Percentiles rank a stretch among this genome's conserved stretches.
Conservation (phyloP, 2,329 filamentous ascomycete genomes). For the Exophiala lecanii-corni region DNA sequence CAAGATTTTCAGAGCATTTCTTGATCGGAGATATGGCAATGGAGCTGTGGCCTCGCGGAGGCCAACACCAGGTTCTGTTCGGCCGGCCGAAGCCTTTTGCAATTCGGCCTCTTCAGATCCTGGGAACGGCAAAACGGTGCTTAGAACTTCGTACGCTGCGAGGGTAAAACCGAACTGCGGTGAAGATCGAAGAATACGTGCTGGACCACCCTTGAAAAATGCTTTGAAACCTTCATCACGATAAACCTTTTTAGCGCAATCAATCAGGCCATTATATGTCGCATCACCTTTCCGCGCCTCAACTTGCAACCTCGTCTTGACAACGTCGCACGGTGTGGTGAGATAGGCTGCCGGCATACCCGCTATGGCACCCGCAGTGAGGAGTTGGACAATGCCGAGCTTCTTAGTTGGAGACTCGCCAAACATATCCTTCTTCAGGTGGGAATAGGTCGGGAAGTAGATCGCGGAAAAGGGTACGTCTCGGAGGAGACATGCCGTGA, state of each 20-base stretch:
- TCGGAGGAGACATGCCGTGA: slow-evolving; percentile 85
- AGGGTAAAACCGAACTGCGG: slow-evolving; percentile 98
- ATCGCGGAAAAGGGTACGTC: slow-evolving; percentile 98
- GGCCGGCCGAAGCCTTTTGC: slow-evolving; percentile 47
- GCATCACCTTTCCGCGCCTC: slow-evolving; percentile 94
- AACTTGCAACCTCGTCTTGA: slow-evolving; percentile 97
- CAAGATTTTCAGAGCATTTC: slow-evolving; percentile 93
- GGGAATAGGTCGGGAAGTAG: slow-evolving; percentile 95
- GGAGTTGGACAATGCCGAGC: slow-evolving; percentile 81
- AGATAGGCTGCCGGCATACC: slow-evolving; percentile 91
- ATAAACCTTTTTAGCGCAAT: slow-evolving; percentile 77
- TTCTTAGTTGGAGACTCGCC: slow-evolving; percentile 78
- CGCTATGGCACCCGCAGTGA: slow-evolving; percentile 90
- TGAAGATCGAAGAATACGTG: slow-evolving; percentile 88
- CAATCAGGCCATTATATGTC: slow-evolving; percentile 77
- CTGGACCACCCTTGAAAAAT: slow-evolving; percentile 98
- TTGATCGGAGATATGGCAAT: slow-evolving; percentile 65
- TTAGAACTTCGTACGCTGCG: slow-evolving; percentile 88
- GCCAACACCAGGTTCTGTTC: slow-evolving; percentile 59
- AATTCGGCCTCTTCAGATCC: slow-evolving; percentile 53
- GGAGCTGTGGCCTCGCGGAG: slow-evolving; percentile 61
- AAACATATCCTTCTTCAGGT: slow-evolving; percentile 90
- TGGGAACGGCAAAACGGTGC: slow-evolving; percentile 74
- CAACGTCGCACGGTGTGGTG: slow-evolving; percentile 95
- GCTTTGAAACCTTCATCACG: slow-evolving; percentile 90